Conservation (phyloP, 768 basidiomycete species). For the Myochromella boudieri region DNA sequence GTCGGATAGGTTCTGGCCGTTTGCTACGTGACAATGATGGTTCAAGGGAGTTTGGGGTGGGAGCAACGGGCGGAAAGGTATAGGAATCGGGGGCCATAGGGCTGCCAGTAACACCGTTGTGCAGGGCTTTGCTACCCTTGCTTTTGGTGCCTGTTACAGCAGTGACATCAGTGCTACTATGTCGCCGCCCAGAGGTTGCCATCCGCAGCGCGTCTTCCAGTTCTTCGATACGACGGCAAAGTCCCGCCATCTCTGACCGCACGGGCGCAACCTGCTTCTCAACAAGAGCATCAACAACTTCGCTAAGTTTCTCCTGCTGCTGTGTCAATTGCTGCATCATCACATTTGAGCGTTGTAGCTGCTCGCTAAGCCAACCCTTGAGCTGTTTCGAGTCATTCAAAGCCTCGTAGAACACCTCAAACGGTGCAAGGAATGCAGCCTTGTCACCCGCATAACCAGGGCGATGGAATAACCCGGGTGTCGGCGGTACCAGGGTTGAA, state of each 20-base stretch:
- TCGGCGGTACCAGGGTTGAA: conserved; percentile 62
- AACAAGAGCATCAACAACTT: conserved; percentile 57
- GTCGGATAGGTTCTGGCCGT: conserved; percentile 32
- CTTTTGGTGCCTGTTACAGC: conserved; percentile 10
- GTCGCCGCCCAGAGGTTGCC: conserved; percentile 25
- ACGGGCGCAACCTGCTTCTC: conserved; percentile 60
- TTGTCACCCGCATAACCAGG: conserved; percentile 64
- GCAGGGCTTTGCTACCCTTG: conserved; percentile 32
- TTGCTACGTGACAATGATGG: conserved; percentile 24
- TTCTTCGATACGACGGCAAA: conserved; percentile 67
- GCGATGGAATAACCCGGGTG: conserved; percentile 64
- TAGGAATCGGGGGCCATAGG: conserved; percentile 38
- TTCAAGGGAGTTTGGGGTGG: conserved; percentile 2
- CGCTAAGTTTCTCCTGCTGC: conserved; percentile 64
- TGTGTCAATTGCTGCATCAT: conserved; percentile 52
- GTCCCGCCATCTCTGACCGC: conserved; percentile 57
- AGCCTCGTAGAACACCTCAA: conserved; percentile 83
- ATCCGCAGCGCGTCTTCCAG: conserved; percentile 52
- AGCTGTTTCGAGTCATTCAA: conserved; percentile 79
- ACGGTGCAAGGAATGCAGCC: conserved; percentile 77
- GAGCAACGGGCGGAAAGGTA: conserved; percentile 40
- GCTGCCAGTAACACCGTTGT: conserved; percentile 35
- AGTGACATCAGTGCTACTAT: conserved; percentile 24
- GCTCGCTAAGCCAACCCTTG: conserved; percentile 73
- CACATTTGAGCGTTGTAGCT: conserved; percentile 62